These are phyloP conservation scores for Amanita molliuscula DNA, from an alignment of 768 basidiomycete genomes.

Conservation along the genomic window DNA sequence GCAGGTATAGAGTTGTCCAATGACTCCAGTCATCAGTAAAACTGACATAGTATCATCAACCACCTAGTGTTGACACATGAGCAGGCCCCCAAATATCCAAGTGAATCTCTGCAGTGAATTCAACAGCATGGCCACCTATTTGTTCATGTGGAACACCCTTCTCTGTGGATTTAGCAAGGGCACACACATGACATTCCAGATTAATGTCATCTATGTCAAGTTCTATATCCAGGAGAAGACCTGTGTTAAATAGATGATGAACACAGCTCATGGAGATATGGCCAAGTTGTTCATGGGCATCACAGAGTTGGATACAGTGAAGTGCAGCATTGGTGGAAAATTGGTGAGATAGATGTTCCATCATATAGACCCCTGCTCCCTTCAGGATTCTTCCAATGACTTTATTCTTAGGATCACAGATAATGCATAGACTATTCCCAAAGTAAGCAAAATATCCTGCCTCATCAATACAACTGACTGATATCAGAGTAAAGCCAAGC, in stretches of 20 bases:
- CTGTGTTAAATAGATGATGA: neutral
- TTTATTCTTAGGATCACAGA: too few relatives aligned
- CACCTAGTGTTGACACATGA: constrained; percentile 14
- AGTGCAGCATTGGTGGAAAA: too few relatives aligned
- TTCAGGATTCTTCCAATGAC: too few relatives aligned
- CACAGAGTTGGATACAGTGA: too few relatives aligned
- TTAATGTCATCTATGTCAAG: neutral
- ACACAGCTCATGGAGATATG: neutral
- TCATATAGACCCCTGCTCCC: too few relatives aligned
- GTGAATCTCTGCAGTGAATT: constrained; percentile 26
- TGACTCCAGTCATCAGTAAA: constrained; percentile 25
- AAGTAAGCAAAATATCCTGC: too few relatives aligned
- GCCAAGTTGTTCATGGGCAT: too few relatives aligned
- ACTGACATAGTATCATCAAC: constrained; percentile 21
- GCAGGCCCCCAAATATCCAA: constrained; percentile 37
- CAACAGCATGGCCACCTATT: constrained; percentile 15
- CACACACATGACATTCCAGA: constrained; percentile 13
- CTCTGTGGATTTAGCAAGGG: constrained; percentile 20
- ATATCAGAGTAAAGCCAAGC: too few relatives aligned
- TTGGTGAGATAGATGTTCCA: too few relatives aligned
- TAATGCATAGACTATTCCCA: too few relatives aligned
- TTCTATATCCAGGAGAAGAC: neutral
- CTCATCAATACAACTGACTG: too few relatives aligned
- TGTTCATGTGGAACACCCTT: constrained; percentile 21
- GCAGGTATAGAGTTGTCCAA: constrained; percentile 16